Evolutionary conservation across 2,329 filamentous ascomycete genomes (phyloP).

Genomic region (Byssothecium circinans): DNA sequence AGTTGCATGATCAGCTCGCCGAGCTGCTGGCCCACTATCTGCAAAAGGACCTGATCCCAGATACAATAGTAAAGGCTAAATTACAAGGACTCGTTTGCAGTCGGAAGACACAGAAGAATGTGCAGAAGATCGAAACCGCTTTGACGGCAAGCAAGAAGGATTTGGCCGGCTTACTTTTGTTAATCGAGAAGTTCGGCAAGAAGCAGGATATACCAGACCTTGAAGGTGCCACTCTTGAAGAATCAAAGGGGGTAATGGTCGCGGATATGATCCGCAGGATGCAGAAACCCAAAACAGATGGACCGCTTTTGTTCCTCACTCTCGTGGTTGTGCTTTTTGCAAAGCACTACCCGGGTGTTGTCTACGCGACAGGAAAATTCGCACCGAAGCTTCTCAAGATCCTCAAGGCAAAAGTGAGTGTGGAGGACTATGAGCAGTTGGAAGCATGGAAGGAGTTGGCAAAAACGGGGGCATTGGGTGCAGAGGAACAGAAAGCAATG

Average conservation of each 20-base stretch:
- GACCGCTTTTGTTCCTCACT: constrained; percentile 42
- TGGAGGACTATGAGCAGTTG: constrained; percentile 31
- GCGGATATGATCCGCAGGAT: constrained; percentile 38
- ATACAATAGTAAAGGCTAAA: constrained; percentile 33
- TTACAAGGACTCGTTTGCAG: constrained; percentile 34
- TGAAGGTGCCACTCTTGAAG: constrained; percentile 8
- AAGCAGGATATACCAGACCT: constrained; percentile 32
- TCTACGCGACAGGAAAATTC: constrained; percentile 47
- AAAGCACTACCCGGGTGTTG: constrained; percentile 31
- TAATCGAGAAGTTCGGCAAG: constrained; percentile 37
- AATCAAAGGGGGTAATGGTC: constrained; percentile 30
- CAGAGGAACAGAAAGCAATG: constrained; percentile 39
- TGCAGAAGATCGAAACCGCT: constrained; percentile 28
- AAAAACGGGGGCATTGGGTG: constrained; percentile 33
- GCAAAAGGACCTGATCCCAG: constrained; percentile 38
- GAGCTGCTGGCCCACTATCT: constrained; percentile 35
- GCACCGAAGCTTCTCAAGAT: constrained; percentile 44
- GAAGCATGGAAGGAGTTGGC: constrained; percentile 44
- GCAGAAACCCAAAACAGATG: constrained; percentile 40
- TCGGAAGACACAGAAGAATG: constrained; percentile 35
- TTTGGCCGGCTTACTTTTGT: constrained; percentile 9
- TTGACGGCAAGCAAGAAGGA: constrained; percentile 21
- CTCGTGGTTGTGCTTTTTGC: constrained; percentile 39
- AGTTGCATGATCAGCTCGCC: constrained; percentile 37
- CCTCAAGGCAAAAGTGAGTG: constrained; percentile 26